phyloP scores from a whole-genome alignment of 1,139 yeast genomes.

The Yamadazyma friedrichii region DNA sequence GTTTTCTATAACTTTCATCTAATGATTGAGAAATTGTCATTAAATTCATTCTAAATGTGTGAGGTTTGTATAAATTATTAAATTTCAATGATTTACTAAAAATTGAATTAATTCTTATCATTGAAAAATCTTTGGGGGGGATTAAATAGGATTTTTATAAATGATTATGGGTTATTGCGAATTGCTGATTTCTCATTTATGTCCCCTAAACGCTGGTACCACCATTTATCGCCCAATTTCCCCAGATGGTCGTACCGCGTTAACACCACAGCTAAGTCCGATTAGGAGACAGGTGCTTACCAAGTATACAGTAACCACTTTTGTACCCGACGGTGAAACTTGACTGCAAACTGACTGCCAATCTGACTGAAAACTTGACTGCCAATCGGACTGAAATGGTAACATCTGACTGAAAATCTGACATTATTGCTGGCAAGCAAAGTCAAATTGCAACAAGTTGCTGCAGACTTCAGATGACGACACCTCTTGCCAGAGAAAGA shows the following conservation, averaged over 20 bases:
- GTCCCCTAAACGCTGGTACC: no score
- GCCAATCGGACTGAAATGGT: no score
- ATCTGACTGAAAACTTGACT: no score
- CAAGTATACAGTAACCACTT: no score
- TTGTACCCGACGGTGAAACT: no score
- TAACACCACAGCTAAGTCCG: background rate
- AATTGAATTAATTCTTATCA: slow-evolving; percentile 3
- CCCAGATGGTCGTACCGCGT: background rate
- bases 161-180: background rate
- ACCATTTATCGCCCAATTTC: no score
- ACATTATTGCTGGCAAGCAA: no score
- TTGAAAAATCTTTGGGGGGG: slow-evolving; percentile 3
- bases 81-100: background rate
- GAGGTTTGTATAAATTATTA: background rate
- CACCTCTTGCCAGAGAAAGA: background rate
- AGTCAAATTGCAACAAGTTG: no score
- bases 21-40: slow-evolving; percentile 66
- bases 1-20: slow-evolving; percentile 58
- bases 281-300: no score
- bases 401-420: no score
- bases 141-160: background rate
- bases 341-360: no score
- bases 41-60: slow-evolving; percentile 25
- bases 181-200: background rate
- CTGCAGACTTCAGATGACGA: no score